A percentile compares a stretch with the other conserved stretches of the same genome.
Evolutionary conservation across 345 rosid genomes (phyloP).

Genomic region (Noccaea bulbosa): DNA sequence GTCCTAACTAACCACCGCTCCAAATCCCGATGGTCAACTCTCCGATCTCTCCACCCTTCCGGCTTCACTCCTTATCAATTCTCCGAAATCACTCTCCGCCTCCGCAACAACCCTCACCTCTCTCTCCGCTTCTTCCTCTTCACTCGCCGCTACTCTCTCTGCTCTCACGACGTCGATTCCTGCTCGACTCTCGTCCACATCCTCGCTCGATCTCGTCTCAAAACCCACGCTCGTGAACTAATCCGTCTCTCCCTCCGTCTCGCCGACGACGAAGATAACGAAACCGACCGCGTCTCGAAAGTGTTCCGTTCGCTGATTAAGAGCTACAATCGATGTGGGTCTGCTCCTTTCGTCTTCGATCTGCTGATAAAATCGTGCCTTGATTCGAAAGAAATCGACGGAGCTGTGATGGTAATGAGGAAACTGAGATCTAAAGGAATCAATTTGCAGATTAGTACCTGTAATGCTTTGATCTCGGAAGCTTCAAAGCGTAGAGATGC

Average conservation of each 20-base stretch:
- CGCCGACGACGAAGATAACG: conserved; percentile 27
- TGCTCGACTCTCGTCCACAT: conserved; percentile 67
- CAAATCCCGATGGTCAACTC: conserved; percentile 78
- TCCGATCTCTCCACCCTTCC: conserved; percentile 61
- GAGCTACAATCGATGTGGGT: conserved; percentile 75
- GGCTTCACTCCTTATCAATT: conserved; percentile 65
- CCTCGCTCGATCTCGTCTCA: conserved; percentile 78
- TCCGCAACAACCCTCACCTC: conserved; percentile 68
- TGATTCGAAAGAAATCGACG: conserved; percentile 63
- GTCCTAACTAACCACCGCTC: conserved; percentile 80
- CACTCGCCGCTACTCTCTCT: conserved; percentile 65
- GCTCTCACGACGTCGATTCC: conserved; percentile 59
- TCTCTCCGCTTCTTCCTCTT: conserved; percentile 74
- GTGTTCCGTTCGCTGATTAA: conserved; percentile 54
- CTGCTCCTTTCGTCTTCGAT: conserved; percentile 89
- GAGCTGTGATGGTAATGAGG: conserved; percentile 59
- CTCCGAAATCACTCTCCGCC: conserved; percentile 56
- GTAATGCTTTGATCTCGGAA: conserved; percentile 58
- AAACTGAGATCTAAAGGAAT: conserved; percentile 65
- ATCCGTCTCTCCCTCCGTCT: conserved; percentile 58
- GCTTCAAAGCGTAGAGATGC: conserved; percentile 55
- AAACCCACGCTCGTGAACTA: conserved; percentile 49
- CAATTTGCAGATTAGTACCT: conserved; percentile 56
- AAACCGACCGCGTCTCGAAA: conserved; percentile 32
- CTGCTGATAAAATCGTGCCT: conserved; percentile 68